A percentile compares a stretch with the other conserved stretches of the same genome.
phyloP scores from a whole-genome alignment of 257 asterid genomes.

The Solanum lignicaule region DNA sequence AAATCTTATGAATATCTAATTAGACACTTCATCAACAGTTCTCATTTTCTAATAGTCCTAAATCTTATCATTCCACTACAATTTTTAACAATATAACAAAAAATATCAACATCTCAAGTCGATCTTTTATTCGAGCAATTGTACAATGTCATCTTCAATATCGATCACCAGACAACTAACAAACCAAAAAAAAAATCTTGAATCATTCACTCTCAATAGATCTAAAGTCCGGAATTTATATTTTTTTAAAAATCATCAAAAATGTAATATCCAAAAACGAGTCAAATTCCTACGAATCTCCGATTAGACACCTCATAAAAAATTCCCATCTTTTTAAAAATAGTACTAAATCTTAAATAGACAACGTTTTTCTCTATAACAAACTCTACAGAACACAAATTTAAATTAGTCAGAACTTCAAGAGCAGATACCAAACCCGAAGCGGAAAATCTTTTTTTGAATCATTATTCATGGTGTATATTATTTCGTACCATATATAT shows the following conservation, averaged over 20 bases:
- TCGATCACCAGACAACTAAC: background rate
- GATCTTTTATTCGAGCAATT: background rate
- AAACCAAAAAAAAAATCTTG: too few species aligned
- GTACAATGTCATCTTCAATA: background rate
- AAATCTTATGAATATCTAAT: background rate
- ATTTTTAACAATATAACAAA: too few species aligned
- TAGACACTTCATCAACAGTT: background rate
- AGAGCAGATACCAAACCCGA: fast-evolving
- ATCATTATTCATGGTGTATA: background rate
- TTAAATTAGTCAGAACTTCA: background rate
- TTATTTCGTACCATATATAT: background rate
- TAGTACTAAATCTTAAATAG: background rate
- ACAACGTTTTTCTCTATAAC: background rate
- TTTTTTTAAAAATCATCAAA: fast-evolving
- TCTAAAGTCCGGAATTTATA: too few species aligned
- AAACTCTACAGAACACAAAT: background rate
- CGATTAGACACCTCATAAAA: too few species aligned
- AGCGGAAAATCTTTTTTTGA: background rate
- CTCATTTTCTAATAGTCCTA: background rate
- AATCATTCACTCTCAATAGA: too few species aligned
- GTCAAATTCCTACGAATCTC: background rate
- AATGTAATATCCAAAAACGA: background rate
- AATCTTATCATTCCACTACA: background rate
- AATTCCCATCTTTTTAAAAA: too few species aligned
- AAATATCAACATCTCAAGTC: background rate